Percentiles rank a stretch among this genome's conserved stretches.
phyloP scores from a whole-genome alignment of 768 basidiomycete genomes.

The Boletus tylopilopsis region DNA sequence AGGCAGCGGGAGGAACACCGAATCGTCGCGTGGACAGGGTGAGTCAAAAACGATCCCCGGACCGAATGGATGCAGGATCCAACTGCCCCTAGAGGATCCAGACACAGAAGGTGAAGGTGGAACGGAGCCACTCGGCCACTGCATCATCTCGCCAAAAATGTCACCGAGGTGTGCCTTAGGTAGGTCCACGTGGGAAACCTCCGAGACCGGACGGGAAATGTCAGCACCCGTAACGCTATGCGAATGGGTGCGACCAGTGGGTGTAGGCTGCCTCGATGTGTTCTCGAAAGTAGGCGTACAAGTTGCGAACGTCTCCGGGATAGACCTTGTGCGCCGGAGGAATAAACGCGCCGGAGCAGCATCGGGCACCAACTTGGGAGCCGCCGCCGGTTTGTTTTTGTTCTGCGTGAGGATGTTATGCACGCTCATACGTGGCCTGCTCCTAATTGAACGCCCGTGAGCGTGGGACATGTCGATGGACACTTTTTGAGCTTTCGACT shows the following conservation, averaged over 20 bases:
- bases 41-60: conserved; percentile 58
- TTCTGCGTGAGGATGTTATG: conserved; percentile 49
- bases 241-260: conserved; percentile 62
- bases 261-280: conserved; percentile 26
- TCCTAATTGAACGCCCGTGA: conserved; percentile 36
- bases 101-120: conserved; percentile 34
- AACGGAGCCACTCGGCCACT: conserved; percentile 42
- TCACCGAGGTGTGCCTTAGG: conserved; percentile 39
- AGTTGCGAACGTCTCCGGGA: conserved; percentile 49
- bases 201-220: conserved; percentile 40
- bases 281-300: conserved; percentile 30
- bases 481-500: conserved; percentile 34
- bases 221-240: conserved; percentile 77
- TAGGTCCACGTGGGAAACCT: conserved; percentile 22
- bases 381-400: conserved; percentile 42
- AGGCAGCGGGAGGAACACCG: conserved; percentile 43
- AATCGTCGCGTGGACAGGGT: conserved; percentile 43
- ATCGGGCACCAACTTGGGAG: conserved; percentile 26
- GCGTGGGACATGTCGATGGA: conserved; percentile 36
- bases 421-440: conserved; percentile 67
- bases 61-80: conserved; percentile 59
- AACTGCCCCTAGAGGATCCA: conserved; percentile 19
- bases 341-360: conserved; percentile 42
- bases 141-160: conserved; percentile 64
- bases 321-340: conserved; percentile 71